A percentile compares a stretch with the other conserved stretches of the same genome.
Evolutionary conservation across 805 yeast genomes (phyloP).

Genomic region (Hagleromyces aurorensis): DNA sequence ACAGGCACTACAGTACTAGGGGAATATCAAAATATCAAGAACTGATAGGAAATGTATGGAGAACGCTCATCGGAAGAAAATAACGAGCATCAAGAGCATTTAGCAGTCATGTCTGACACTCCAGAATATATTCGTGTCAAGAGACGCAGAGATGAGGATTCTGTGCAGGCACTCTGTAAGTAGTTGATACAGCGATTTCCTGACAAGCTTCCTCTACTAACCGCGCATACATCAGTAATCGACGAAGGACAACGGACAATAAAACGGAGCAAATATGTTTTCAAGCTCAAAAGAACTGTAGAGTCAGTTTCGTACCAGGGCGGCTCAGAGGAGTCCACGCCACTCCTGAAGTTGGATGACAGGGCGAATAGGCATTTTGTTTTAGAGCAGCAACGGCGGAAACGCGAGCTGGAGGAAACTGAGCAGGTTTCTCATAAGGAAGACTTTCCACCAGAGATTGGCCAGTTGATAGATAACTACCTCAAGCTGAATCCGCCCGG

Average conservation of each 20-base stretch:
- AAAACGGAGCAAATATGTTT: conserved; percentile 30
- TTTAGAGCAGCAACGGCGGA: conserved; percentile 24
- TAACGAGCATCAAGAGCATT: no score
- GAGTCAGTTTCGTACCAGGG: conserved; percentile 24
- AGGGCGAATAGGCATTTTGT: conserved; percentile 24
- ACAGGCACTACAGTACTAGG: no score
- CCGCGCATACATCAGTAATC: conserved; percentile 19
- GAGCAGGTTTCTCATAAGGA: conserved; percentile 13
- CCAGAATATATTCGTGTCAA: conserved; percentile 78
- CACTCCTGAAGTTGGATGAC: conserved; percentile 22
- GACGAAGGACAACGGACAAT: conserved; percentile 33
- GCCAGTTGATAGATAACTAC: conserved; percentile 67
- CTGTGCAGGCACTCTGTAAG: conserved; percentile 66
- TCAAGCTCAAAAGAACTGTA: conserved; percentile 44
- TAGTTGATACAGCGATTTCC: conserved; percentile 1
- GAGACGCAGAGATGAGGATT: conserved; percentile 80
- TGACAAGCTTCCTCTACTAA: conserved; percentile 1
- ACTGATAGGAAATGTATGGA: no score
- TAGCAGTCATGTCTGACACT: conserved; percentile 11
- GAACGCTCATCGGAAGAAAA: no score
- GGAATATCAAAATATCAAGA: no score
- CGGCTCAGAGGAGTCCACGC: conserved; percentile 23
- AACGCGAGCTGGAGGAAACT: no score
- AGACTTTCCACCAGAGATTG: conserved; percentile 50
- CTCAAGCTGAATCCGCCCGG: conserved; percentile 34